Percentiles rank a stretch among this genome's conserved stretches.
Evolutionary conservation across 441 rosid species (phyloP).

Genomic region (Arabidopsis hybrid): DNA sequence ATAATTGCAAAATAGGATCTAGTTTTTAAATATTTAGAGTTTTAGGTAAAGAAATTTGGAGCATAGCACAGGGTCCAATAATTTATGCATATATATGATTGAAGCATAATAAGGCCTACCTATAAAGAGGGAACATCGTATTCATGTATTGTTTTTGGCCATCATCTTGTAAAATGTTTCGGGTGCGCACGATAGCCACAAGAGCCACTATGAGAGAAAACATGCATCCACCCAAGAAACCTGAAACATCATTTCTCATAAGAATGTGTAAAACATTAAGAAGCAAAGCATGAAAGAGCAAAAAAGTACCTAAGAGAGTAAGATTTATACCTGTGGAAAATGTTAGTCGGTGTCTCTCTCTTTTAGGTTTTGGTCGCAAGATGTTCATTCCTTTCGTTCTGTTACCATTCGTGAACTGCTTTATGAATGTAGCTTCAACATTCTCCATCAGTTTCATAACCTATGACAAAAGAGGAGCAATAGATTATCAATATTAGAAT

Average conservation of each 20-base stretch:
- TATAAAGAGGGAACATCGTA: conserved; percentile 81
- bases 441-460: conserved; percentile 66
- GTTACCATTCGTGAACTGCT: conserved; percentile 76
- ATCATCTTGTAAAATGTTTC: conserved; percentile 42
- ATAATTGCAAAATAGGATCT: too few species aligned
- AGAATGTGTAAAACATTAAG: neutral
- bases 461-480: conserved; percentile 22
- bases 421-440: conserved; percentile 76
- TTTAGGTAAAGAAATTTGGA: too few species aligned
- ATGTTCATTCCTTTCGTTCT: conserved; percentile 65
- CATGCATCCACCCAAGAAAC: conserved; percentile 74
- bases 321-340: conserved; percentile 47
- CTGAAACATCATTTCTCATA: conserved; percentile 42
- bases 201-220: conserved; percentile 66
- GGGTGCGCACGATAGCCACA: conserved; percentile 50
- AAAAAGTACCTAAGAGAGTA: neutral
- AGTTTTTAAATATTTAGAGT: too few species aligned
- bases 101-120: conserved; percentile 40
- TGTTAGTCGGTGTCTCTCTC: conserved; percentile 61
- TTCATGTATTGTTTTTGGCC: conserved; percentile 63
- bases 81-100: too few species aligned
- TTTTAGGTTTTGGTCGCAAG: conserved; percentile 61
- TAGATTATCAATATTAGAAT: neutral
- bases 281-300: neutral
- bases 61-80: too few species aligned